Conservation (phyloP, 306 rosid genomes). For the Malus sieversii region DNA sequence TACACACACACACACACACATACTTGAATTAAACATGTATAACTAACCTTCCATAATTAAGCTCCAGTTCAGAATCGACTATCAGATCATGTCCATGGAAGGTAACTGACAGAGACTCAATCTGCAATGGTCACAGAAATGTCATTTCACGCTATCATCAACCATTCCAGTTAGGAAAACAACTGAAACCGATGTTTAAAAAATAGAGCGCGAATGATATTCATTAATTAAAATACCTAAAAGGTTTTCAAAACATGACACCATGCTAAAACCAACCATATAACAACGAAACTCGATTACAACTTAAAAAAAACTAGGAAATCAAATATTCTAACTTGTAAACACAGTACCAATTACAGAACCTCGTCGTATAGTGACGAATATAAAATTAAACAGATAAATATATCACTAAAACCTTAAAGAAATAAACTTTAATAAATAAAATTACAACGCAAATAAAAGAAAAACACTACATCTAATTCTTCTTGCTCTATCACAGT, state of each 20-base stretch:
- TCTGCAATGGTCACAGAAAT: constrained; percentile 38
- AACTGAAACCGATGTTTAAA: background rate
- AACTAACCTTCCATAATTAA: constrained; percentile 83
- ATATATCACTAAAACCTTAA: background rate
- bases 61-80: constrained; percentile 92
- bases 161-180: background rate
- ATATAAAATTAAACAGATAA: too few species aligned
- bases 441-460: background rate
- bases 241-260: background rate
- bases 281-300: background rate
- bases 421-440: background rate
- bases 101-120: constrained; percentile 88
- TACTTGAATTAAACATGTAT: background rate
- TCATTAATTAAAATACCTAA: background rate
- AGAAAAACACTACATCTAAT: background rate
- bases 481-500: background rate
- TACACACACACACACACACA: rapidly evolving
- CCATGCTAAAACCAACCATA: background rate
- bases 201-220: background rate
- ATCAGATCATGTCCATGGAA: constrained; percentile 94
- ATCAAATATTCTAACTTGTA: background rate
- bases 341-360: background rate
- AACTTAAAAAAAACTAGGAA: background rate
- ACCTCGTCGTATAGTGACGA: background rate
- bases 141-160: background rate